Conservation (phyloP, 495 filamentous ascomycete species). For the Hypoxylon trugodes region DNA sequence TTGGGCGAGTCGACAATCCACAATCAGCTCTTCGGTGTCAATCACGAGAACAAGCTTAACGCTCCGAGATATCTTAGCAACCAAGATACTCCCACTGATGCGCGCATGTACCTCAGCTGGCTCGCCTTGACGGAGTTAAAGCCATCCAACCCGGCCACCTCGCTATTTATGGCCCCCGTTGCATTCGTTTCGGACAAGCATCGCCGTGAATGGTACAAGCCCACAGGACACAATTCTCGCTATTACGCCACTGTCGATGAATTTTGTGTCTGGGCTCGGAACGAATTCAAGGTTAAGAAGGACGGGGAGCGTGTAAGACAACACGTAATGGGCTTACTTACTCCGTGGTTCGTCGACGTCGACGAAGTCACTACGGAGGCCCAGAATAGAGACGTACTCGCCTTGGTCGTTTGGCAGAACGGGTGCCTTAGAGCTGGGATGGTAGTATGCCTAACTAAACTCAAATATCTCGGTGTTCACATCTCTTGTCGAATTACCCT, state of each 20-base stretch:
- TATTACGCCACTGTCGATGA: slow-evolving; percentile 29
- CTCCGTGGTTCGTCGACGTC: slow-evolving; percentile 27
- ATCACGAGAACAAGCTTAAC: not conserved
- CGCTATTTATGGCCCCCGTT: slow-evolving; percentile 25
- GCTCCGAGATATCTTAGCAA: slow-evolving; percentile 16
- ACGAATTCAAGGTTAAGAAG: slow-evolving; percentile 10
- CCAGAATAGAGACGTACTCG: not conserved
- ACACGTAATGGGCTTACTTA: slow-evolving; percentile 27
- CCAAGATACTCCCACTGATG: not conserved
- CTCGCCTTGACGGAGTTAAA: not conserved
- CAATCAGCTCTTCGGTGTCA: slow-evolving; percentile 23
- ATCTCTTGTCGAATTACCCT: not conserved
- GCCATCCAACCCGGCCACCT: not conserved
- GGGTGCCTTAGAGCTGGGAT: slow-evolving; percentile 15
- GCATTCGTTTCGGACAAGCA: slow-evolving; percentile 20
- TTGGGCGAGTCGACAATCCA: slow-evolving; percentile 7
- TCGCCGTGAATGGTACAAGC: slow-evolving; percentile 22
- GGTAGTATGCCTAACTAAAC: slow-evolving; percentile 2
- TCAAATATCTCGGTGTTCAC: not conserved
- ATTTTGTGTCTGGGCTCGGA: slow-evolving; percentile 17
- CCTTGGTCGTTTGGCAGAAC: slow-evolving; percentile 9
- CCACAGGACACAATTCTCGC: slow-evolving; percentile 28
- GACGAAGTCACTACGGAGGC: not conserved
- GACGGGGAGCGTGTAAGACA: not conserved
- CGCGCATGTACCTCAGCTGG: slow-evolving; percentile 24